Base-by-base conservation (phyloP, 495 filamentous ascomycete genomes). In the Penicillium roqueforti region DNA sequence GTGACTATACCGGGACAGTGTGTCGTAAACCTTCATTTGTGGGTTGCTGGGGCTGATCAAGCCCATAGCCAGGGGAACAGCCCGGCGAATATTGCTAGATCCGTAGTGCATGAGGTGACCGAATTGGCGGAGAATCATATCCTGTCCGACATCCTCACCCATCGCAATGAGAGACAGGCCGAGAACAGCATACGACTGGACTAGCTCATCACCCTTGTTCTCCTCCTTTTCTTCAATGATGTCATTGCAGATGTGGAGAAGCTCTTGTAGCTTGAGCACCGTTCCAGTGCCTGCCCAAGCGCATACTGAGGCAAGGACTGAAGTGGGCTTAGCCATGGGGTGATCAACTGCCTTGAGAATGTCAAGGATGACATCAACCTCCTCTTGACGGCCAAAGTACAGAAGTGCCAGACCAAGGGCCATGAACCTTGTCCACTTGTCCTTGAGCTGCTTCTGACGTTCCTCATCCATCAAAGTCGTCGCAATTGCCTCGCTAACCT, bases 1-100 rank as follows among this genome's bases (percentile, higher is more conserved):
- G 80, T 99, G 93, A 57, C 87, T 92, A 75, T 99, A 99, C 56
- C 93, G 80, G n/a, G 95, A 97, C 19, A 99, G 74, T 0, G 93
- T 97, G 67, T 99, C 93, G 73, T 99, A 99, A 31, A 99, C 87
- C 77, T 97, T 99, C 92, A 99, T 99, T 68, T 97, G 95, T 7
- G 93, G 93, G 74, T 97, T 99, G 76, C 90, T 95, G 23, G 93
- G 91, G 73, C 88, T 93, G 63, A 99, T 83, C 47, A 99, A 79
- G 61, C 89, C 93, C 91, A 99, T 95, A 18, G 93, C 93, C n/a
- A 99, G 78, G 19, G 93, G 93, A 19, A 99, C 95, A 25, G 91
- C 92, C 61, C 89, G 91, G 25, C 93, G 88, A 61, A 99, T 99
- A 68, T 97, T 96, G 65, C 90, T 80, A 60, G 96, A 93, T 45